Evolutionary conservation across 805 yeast genomes (phyloP), one percentile per base, ranked within the genome.

Genomic region (Ogataea pilisensis): DNA sequence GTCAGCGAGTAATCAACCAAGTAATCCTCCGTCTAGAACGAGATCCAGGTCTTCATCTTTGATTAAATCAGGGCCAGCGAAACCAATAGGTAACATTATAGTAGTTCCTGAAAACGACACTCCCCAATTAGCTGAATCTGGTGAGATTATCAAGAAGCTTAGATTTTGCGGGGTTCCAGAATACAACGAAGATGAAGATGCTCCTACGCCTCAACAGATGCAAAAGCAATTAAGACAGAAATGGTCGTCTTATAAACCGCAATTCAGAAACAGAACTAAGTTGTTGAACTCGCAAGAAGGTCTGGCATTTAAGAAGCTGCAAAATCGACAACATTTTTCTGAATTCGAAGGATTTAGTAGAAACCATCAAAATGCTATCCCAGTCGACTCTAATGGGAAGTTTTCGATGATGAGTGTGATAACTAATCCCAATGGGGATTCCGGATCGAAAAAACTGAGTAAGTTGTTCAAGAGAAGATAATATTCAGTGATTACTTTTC

Each of bases 121-220:
- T 8, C 43, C 46, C 8, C 31, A 26, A 19, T 28, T 35, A 3
- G 43, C 42, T 24, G 49, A 41, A 17, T 40, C 43, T 22, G 63
- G 60, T 4, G 46, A 45, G 17, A 3, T 50, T 9, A 27, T 57
- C 2, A 75, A 73, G 46, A 73, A 63, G 46, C 81, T 76, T 9
- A 54, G 82, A 25, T 76, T 76, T 45, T 60, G 61, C 4, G 81
- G 80, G 0, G 80, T 76, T 5, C 67, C 75, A 1, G 73, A 67
- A 37, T 76, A 73, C 41, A 52, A 69, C 2, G 76, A 69, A 26
- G 75, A 69, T 6, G 82, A 76, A 53, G 82, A 76, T 57, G 76
- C 75, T 0, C 81, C 81, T 1, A 64, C 77, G 3, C 62, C 67
- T 5, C 56, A 53, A 37, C 59, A 56, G 33, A 51, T 61, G 44